These are phyloP conservation scores for Gleditsia sinensis DNA, from an alignment of 306 rosid species.

Conservation along the genomic window DNA sequence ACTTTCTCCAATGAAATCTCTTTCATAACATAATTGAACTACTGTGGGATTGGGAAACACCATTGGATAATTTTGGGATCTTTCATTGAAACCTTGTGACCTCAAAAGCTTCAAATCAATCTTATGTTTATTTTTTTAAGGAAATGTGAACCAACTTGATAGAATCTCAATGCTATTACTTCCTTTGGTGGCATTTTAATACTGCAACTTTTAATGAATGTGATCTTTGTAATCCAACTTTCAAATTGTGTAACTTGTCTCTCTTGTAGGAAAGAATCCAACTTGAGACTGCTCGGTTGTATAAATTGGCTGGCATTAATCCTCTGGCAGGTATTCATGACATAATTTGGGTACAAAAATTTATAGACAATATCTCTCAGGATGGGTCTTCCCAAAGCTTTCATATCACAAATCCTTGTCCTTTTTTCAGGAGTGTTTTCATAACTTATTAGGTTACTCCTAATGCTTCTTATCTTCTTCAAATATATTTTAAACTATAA, in stretches of 20 bases:
- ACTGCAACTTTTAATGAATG: neutral
- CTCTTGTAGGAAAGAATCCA: constrained; percentile 92
- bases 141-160: constrained; percentile 11
- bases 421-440: constrained; percentile 7
- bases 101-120: neutral
- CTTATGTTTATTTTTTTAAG: neutral
- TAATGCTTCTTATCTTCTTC: neutral
- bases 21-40: neutral
- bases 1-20: constrained; percentile 7
- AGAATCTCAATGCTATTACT: constrained; percentile 16
- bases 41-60: neutral
- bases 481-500: constrained; percentile 6
- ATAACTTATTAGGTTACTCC: neutral
- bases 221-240: constrained; percentile 9
- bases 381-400: constrained; percentile 4
- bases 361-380: constrained; percentile 6
- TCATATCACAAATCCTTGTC: neutral
- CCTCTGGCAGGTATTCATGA: constrained; percentile 82
- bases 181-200: constrained; percentile 21
- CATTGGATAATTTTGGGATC: constrained; percentile 4
- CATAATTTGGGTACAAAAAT: constrained; percentile 12
- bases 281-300: constrained; percentile 86
- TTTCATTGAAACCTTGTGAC: constrained; percentile 8
- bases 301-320: constrained; percentile 89
- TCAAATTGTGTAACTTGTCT: constrained; percentile 32